phyloP scores from a whole-genome alignment of 2,329 filamentous ascomycete genomes.

The Cytospora paraplurivora region DNA sequence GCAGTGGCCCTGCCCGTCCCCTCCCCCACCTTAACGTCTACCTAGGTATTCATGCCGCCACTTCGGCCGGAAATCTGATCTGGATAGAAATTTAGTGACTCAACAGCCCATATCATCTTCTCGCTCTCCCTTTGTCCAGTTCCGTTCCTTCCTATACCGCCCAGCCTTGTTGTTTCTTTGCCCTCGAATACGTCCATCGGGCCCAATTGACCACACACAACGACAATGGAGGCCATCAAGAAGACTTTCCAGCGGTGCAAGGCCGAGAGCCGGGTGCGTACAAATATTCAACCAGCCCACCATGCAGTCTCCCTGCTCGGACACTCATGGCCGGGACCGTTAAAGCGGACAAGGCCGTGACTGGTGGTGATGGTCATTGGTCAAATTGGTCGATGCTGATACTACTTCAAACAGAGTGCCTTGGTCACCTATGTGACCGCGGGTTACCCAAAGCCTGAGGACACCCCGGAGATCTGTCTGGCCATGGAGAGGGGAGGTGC shows the following conservation, averaged over 20 bases:
- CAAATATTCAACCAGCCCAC: slow-evolving; percentile 32
- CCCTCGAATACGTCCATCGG: background rate
- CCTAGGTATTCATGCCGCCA: background rate
- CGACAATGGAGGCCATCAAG: slow-evolving; percentile 58
- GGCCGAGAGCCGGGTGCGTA: slow-evolving; percentile 58
- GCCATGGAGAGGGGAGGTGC: slow-evolving; percentile 91
- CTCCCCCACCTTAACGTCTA: background rate
- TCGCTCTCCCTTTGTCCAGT: background rate
- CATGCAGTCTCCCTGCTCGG: background rate
- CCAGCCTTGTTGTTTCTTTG: background rate
- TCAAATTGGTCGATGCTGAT: too few relatives aligned
- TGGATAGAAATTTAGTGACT: slow-evolving; percentile 28
- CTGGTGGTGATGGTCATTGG: background rate
- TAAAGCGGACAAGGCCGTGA: background rate
- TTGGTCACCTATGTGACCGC: slow-evolving; percentile 96
- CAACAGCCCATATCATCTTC: slow-evolving; percentile 14
- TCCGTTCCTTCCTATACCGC: background rate
- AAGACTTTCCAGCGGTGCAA: slow-evolving; percentile 63
- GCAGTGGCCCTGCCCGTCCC: background rate
- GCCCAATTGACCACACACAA: slow-evolving; percentile 20
- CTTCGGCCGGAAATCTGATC: slow-evolving; percentile 8
- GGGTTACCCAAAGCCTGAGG: slow-evolving; percentile 81
- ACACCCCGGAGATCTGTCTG: slow-evolving; percentile 81
- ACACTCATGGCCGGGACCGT: background rate
- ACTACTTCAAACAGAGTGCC: slow-evolving; percentile 61